These are phyloP conservation scores for Rhazya stricta DNA, from an alignment of 257 asterid species.

Conservation along the genomic window DNA sequence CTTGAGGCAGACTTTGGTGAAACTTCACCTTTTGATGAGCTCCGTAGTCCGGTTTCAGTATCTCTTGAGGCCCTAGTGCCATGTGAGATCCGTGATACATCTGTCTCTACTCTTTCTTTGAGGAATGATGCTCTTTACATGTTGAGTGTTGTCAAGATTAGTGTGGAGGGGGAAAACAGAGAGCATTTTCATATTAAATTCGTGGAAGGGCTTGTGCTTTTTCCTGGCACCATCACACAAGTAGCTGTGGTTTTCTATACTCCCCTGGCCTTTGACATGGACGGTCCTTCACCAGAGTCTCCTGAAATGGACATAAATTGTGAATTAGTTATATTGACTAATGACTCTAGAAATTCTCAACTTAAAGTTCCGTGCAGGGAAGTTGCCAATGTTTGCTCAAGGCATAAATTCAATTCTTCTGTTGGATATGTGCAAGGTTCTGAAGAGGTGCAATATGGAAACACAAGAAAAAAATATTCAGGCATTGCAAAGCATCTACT, in stretches of 20 bases:
- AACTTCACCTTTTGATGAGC: conserved; percentile 27
- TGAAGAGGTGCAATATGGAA: conserved; percentile 24
- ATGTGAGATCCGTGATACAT: conserved; percentile 32
- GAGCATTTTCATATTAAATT: conserved; percentile 45
- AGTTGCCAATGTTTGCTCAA: conserved; percentile 36
- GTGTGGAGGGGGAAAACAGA: conserved; percentile 32
- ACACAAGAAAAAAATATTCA: conserved; percentile 21
- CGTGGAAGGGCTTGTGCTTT: conserved; percentile 60
- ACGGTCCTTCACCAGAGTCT: conserved; percentile 18
- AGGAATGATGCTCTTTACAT: conserved; percentile 46
- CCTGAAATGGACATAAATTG: conserved; percentile 36
- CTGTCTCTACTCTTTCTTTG: conserved; percentile 39
- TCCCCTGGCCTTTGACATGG: conserved; percentile 17
- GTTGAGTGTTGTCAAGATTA: conserved; percentile 46
- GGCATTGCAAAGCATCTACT: conserved; percentile 25
- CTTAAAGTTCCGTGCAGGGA: conserved; percentile 59
- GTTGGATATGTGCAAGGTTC: conserved; percentile 26
- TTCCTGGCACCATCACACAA: conserved; percentile 56
- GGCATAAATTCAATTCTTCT: conserved; percentile 32
- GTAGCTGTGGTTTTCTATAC: conserved; percentile 50
- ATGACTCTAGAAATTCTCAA: conserved; percentile 54
- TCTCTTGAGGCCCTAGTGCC: conserved; percentile 46
- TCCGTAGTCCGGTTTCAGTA: conserved; percentile 27
- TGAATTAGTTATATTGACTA: conserved; percentile 44
- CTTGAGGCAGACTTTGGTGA: conserved; percentile 58